Conservation (phyloP, 2,329 filamentous ascomycete species). For the Acephala macrosclerotiorum region DNA sequence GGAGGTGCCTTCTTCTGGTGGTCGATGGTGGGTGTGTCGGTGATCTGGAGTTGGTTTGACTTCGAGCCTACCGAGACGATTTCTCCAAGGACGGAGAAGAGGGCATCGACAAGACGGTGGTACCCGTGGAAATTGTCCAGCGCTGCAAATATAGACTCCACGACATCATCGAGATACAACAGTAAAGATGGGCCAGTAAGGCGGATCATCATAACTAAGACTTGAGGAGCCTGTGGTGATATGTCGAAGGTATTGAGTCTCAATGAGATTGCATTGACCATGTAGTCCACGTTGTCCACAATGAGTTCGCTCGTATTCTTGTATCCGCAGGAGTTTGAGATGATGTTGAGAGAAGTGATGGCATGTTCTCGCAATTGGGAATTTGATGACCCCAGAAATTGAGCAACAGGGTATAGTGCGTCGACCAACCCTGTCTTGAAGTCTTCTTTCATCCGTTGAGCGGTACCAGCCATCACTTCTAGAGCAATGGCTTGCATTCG, state of each 20-base stretch:
- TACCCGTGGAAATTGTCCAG: slow-evolving; percentile 98
- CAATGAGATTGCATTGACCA: slow-evolving; percentile 90
- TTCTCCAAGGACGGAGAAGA: slow-evolving; percentile 84
- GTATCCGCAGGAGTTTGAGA: slow-evolving; percentile 82
- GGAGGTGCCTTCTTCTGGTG: slow-evolving; percentile 53
- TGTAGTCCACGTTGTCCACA: slow-evolving; percentile 92
- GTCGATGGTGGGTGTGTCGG: slow-evolving; percentile 37
- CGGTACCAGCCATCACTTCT: slow-evolving; percentile 80
- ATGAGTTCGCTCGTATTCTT: slow-evolving; percentile 77
- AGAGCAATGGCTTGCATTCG: slow-evolving; percentile 79
- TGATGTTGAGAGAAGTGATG: slow-evolving; percentile 79
- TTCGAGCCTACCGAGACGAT: slow-evolving; percentile 84
- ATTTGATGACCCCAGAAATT: slow-evolving; percentile 80
- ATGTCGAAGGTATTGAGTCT: slow-evolving; percentile 92
- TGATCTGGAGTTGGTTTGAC: slow-evolving; percentile 54
- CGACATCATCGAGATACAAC: slow-evolving; percentile 89
- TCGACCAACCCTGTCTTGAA: slow-evolving; percentile 91
- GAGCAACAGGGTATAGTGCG: slow-evolving; percentile 87
- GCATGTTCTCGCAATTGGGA: slow-evolving; percentile 78
- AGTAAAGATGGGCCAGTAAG: slow-evolving; percentile 83
- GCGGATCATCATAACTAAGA: slow-evolving; percentile 92
- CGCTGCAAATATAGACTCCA: slow-evolving; percentile 89
- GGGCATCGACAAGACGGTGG: slow-evolving; percentile 79
- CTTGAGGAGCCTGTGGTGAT: slow-evolving; percentile 88
- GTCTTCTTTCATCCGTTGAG: slow-evolving; percentile 66